Conservation (phyloP, 2,329 filamentous ascomycete species). For the Colletotrichum lupini region DNA sequence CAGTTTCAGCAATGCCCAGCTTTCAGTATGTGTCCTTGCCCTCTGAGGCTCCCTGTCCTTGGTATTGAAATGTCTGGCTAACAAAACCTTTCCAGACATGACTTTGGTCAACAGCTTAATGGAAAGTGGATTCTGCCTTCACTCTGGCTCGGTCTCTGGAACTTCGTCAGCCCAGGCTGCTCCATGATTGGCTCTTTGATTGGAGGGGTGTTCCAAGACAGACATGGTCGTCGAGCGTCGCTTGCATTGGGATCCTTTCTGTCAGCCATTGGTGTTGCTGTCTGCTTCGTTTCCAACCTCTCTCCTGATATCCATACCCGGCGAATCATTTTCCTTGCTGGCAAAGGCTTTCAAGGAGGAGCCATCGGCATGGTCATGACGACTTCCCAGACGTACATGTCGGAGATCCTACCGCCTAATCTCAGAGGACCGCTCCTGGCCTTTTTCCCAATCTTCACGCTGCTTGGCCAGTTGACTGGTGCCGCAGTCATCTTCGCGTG, state of each 20-base stretch:
- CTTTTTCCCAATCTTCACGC: conserved; percentile 60
- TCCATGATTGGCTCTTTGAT: conserved; percentile 49
- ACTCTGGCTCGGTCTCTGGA: conserved; percentile 57
- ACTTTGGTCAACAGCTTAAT: conserved; percentile 47
- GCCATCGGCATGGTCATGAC: conserved; percentile 57
- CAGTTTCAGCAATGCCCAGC: conserved; percentile 44
- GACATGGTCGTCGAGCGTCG: conserved; percentile 49
- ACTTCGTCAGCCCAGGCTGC: conserved; percentile 50
- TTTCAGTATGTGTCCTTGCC: conserved; percentile 39
- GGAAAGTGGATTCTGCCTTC: conserved; percentile 51
- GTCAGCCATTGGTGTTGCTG: conserved; percentile 49
- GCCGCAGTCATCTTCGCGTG: conserved; percentile 52
- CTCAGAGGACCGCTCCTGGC: conserved; percentile 60
- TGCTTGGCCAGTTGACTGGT: conserved; percentile 60
- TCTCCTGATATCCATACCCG: conserved; percentile 40
- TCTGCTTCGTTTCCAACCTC: conserved; percentile 41
- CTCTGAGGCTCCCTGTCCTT: background rate
- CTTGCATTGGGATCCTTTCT: conserved; percentile 49
- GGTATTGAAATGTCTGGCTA: background rate
- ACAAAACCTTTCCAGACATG: conserved; percentile 35
- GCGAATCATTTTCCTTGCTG: conserved; percentile 54
- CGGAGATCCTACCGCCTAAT: conserved; percentile 58
- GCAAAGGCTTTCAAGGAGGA: conserved; percentile 57
- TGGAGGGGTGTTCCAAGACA: conserved; percentile 53
- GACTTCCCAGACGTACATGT: conserved; percentile 59